Percentiles rank a stretch among this genome's conserved stretches.
phyloP scores from a whole-genome alignment of 257 asterid genomes.

The Capsicum baccatum region DNA sequence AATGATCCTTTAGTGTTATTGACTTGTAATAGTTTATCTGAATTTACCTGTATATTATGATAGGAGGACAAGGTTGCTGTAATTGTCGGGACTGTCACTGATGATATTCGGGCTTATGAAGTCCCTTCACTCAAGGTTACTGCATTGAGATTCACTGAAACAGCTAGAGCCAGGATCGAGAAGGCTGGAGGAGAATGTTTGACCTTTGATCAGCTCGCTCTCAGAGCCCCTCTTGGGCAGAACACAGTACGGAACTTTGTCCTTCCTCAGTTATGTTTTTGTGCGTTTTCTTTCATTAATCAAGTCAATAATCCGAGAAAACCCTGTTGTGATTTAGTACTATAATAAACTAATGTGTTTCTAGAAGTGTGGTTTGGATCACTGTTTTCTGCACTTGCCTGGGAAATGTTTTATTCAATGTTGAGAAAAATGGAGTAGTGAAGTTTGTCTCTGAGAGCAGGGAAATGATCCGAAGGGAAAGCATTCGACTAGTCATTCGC shows the following conservation, averaged over 20 bases:
- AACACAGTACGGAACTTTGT: slow-evolving; percentile 58
- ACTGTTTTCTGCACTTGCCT: background rate
- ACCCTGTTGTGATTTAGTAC: background rate
- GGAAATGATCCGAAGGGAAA: no score
- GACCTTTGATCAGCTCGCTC: slow-evolving; percentile 95
- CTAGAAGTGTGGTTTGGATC: background rate
- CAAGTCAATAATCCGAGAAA: background rate
- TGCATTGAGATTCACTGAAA: slow-evolving; percentile 86
- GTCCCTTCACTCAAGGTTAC: slow-evolving; percentile 75
- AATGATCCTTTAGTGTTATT: background rate
- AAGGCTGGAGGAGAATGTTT: slow-evolving; percentile 95
- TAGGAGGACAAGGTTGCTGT: slow-evolving; percentile 90
- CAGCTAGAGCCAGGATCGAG: slow-evolving; percentile 93
- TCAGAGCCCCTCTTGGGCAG: slow-evolving; percentile 93
- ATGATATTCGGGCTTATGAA: slow-evolving; percentile 70
- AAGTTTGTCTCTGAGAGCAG: background rate
- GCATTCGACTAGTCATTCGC: no score
- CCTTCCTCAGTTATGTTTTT: background rate
- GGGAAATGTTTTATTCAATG: background rate
- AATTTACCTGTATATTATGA: background rate
- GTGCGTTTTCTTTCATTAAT: background rate
- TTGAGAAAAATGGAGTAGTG: background rate
- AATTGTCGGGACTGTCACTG: slow-evolving; percentile 79
- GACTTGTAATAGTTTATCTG: background rate
- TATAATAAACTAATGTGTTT: background rate